Evolutionary conservation across 192 early-diverging fungal species (phyloP).

Genomic region (Kickxella alabastrina): DNA sequence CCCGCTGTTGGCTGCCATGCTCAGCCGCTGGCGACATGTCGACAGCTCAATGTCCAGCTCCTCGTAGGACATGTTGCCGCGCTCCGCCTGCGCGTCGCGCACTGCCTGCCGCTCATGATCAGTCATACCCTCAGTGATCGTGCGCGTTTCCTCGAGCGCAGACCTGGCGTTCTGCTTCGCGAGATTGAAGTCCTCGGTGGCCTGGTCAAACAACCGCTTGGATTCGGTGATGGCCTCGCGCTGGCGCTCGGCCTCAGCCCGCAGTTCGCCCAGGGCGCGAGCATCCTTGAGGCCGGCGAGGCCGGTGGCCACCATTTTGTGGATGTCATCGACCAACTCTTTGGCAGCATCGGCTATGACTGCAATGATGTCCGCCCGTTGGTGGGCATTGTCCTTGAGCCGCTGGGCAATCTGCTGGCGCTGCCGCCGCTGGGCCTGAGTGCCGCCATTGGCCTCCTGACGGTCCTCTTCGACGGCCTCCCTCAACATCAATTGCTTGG

Average conservation of each 20-base stretch:
- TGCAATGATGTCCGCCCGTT: slow-evolving; percentile 15
- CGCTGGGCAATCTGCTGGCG: slow-evolving; percentile 9
- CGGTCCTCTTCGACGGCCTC: slow-evolving; percentile 17
- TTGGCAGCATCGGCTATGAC: not conserved
- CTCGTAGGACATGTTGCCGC: slow-evolving; percentile 45
- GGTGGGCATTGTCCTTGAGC: slow-evolving; percentile 12
- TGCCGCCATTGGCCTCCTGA: slow-evolving; percentile 5
- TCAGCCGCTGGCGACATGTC: slow-evolving; percentile 35
- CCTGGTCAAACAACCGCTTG: slow-evolving; percentile 38
- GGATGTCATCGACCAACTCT: slow-evolving; percentile 1
- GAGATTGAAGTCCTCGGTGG: not conserved
- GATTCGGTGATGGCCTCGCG: slow-evolving; percentile 46
- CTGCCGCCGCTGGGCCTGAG: not conserved
- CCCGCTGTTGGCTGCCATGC: slow-evolving; percentile 33
- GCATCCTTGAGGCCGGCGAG: slow-evolving; percentile 12
- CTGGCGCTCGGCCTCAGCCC: slow-evolving; percentile 21
- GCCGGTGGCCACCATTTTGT: slow-evolving; percentile 6
- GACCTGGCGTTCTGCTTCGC: slow-evolving; percentile 46
- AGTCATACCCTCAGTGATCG: slow-evolving; percentile 48
- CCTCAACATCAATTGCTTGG: slow-evolving; percentile 23
- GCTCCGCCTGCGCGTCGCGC: slow-evolving; percentile 49
- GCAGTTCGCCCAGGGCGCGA: slow-evolving; percentile 7
- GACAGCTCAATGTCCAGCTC: slow-evolving; percentile 64
- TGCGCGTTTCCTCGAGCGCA: slow-evolving; percentile 55
- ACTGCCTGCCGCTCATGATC: slow-evolving; percentile 52